phyloP scores from a whole-genome alignment of 169 alveolate species.

The Theileria parva region DNA sequence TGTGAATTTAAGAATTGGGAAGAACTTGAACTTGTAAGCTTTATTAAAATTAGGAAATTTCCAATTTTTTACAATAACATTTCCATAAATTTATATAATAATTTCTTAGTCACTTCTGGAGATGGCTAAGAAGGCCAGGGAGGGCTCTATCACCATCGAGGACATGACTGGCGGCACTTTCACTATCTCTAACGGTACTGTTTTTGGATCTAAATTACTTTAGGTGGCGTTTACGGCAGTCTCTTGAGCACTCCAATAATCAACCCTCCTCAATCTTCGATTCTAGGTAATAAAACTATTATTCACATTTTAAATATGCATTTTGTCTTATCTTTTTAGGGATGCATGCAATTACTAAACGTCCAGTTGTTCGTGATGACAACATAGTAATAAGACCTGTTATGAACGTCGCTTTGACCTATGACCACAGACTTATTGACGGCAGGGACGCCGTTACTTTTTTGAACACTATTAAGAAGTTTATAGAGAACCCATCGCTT shows the following conservation, averaged over 20 bases:
- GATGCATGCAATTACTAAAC: constrained; percentile 90
- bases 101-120: constrained; percentile 73
- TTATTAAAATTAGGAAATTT: neutral
- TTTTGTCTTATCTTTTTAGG: constrained; percentile 72
- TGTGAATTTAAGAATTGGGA: constrained; percentile 85
- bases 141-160: constrained; percentile 87
- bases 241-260: constrained; percentile 94
- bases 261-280: constrained; percentile 94
- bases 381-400: constrained; percentile 92
- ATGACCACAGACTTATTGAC: constrained; percentile 96
- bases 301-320: neutral
- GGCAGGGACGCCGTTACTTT: constrained; percentile 97
- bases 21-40: constrained; percentile 83
- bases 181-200: constrained; percentile 91
- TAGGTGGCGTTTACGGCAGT: constrained; percentile 94
- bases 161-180: constrained; percentile 96
- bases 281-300: constrained; percentile 72
- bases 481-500: constrained; percentile 89
- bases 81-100: neutral
- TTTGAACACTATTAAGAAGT: constrained; percentile 86
- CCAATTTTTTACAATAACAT: neutral
- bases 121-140: constrained; percentile 87
- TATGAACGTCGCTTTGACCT: constrained; percentile 93
- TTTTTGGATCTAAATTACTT: neutral
- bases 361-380: constrained; percentile 91